phyloP scores from a whole-genome alignment of 2,329 filamentous ascomycete genomes.

The Tolypocladium ovalisporum region DNA sequence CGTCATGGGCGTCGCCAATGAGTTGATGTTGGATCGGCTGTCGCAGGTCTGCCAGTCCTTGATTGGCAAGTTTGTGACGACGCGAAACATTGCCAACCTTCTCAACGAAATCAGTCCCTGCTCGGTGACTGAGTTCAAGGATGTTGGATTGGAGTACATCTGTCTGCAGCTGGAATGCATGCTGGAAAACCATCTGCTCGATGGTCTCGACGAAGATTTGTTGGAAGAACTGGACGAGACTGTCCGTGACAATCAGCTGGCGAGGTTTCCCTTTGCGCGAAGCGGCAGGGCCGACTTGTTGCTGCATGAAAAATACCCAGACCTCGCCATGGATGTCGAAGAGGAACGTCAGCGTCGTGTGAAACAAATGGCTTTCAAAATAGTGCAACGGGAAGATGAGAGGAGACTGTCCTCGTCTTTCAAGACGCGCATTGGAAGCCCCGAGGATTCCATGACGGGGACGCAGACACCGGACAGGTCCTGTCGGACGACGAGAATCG shows the following conservation, averaged over 20 bases:
- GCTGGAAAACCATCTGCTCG: slow-evolving; percentile 79
- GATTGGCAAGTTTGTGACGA: slow-evolving; percentile 74
- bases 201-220: slow-evolving; percentile 78
- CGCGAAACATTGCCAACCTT: slow-evolving; percentile 74
- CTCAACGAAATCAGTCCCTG: slow-evolving; percentile 81
- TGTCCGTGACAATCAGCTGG: slow-evolving; percentile 72
- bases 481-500: slow-evolving; percentile 34
- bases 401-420: slow-evolving; percentile 48
- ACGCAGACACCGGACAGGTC: slow-evolving; percentile 31
- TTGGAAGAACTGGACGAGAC: slow-evolving; percentile 68
- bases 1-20: slow-evolving; percentile 81
- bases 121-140: slow-evolving; percentile 75
- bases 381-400: slow-evolving; percentile 53
- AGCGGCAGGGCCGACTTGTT: slow-evolving; percentile 60
- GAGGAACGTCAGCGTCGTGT: slow-evolving; percentile 60
- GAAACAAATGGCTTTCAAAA: slow-evolving; percentile 64
- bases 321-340: slow-evolving; percentile 52
- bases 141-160: slow-evolving; percentile 80
- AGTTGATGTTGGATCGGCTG: slow-evolving; percentile 87
- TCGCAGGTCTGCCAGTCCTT: slow-evolving; percentile 82
- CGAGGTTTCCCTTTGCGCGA: slow-evolving; percentile 64
- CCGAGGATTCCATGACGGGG: slow-evolving; percentile 46
- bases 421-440: slow-evolving; percentile 47
- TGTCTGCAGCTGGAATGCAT: slow-evolving; percentile 86
- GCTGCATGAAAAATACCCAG: slow-evolving; percentile 54